Percentiles rank a stretch among this genome's conserved stretches.
Conservation (phyloP, 768 basidiomycete genomes). For the Xanthoconium stramineum region DNA sequence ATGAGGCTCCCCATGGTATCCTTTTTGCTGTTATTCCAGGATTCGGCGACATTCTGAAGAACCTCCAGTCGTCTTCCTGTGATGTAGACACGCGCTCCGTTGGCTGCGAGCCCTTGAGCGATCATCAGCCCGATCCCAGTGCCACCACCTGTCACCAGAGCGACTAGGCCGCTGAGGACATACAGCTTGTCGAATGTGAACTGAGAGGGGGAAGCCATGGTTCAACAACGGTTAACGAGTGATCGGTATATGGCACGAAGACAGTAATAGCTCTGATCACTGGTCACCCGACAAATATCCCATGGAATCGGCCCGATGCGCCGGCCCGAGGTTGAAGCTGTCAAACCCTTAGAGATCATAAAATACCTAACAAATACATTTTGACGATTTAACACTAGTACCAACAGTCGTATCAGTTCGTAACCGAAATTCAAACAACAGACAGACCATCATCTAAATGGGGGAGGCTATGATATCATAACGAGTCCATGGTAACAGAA, state of each 20-base stretch:
- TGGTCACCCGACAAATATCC: no score
- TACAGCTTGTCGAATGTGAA: conserved; percentile 34
- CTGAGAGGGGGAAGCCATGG: conserved; percentile 24
- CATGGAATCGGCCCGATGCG: no score
- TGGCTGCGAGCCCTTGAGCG: conserved; percentile 66
- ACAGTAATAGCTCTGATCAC: not conserved
- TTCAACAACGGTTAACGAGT: not conserved
- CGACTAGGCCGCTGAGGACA: conserved; percentile 56
- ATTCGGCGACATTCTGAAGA: conserved; percentile 52
- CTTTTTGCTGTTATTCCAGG: conserved; percentile 40
- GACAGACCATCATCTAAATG: conserved; percentile 4
- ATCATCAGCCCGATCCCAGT: conserved; percentile 64
- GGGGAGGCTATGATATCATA: not conserved
- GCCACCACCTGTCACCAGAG: conserved; percentile 48
- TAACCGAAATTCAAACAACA: not conserved
- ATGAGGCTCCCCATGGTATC: conserved; percentile 47
- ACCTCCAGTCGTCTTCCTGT: conserved; percentile 66
- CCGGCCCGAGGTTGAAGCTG: no score
- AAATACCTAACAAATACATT: no score
- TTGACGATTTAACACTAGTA: not conserved
- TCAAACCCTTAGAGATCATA: no score
- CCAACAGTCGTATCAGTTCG: conserved; percentile 3
- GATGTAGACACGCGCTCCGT: conserved; percentile 80
- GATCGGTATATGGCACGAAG: not conserved
- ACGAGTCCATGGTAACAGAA: conserved; percentile 1